Conservation (phyloP, 768 basidiomycete genomes). For the Rhodotorula taiwanensis region DNA sequence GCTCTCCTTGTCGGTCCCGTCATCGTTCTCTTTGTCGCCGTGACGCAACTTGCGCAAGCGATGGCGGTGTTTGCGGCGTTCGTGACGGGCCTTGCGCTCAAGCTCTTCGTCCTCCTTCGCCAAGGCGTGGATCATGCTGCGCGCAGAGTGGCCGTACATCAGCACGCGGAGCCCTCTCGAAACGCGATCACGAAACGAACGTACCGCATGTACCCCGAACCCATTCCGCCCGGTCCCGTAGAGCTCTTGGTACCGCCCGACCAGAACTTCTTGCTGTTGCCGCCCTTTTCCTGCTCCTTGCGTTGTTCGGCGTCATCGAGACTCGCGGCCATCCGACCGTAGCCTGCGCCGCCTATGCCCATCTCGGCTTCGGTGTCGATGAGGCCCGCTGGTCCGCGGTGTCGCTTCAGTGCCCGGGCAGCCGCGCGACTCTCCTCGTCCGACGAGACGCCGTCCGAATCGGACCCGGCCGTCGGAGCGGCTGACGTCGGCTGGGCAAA, state of each 20-base stretch:
- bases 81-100: constrained; percentile 7
- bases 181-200: background rate
- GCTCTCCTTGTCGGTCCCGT: no score
- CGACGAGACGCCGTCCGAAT: background rate
- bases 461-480: background rate
- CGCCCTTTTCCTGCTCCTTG: background rate
- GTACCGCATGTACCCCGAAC: constrained; percentile 23
- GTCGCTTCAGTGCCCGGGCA: background rate
- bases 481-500: background rate
- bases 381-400: no score
- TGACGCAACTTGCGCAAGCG: no score
- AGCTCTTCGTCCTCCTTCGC: constrained; percentile 16
- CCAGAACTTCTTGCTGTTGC: background rate
- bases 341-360: constrained; percentile 2
- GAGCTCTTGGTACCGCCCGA: constrained; percentile 13
- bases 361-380: background rate
- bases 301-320: constrained; percentile 2
- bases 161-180: background rate
- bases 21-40: no score
- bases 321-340: background rate
- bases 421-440: background rate
- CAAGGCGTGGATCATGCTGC: constrained; percentile 33
- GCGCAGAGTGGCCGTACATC: no score
- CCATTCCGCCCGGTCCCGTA: no score
- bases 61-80: background rate